Percentiles rank a stretch among this genome's conserved stretches.
Conservation (phyloP, 495 filamentous ascomycete genomes). For the Talaromyces trachyspermus region DNA sequence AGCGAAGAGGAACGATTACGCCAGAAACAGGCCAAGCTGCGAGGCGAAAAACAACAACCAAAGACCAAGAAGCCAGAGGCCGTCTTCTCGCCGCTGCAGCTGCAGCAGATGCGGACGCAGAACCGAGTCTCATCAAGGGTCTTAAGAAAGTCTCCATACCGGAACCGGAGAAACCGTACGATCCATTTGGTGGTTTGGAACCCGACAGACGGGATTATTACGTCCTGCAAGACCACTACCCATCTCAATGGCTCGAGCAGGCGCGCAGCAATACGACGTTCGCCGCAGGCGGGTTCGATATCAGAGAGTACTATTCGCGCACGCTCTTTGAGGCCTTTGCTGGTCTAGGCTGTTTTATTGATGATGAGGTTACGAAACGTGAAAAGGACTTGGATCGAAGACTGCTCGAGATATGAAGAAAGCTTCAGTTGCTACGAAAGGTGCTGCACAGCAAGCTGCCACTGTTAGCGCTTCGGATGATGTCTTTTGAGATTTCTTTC, state of each 20-base stretch:
- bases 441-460: slow-evolving; percentile 23
- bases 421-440: slow-evolving; percentile 21
- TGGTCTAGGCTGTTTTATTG: slow-evolving; percentile 75
- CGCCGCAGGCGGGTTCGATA: slow-evolving; percentile 74
- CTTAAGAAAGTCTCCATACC: slow-evolving; percentile 58
- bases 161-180: slow-evolving; percentile 68
- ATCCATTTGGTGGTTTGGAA: slow-evolving; percentile 73
- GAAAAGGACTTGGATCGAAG: slow-evolving; percentile 20
- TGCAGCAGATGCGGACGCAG: slow-evolving; percentile 17
- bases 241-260: slow-evolving; percentile 54
- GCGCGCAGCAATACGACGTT: slow-evolving; percentile 51
- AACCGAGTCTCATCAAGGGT: slow-evolving; percentile 57
- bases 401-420: slow-evolving; percentile 10
- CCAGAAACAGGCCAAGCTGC: slow-evolving; percentile 38
- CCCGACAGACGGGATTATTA: slow-evolving; percentile 63
- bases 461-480: slow-evolving; percentile 13
- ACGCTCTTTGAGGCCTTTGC: slow-evolving; percentile 84
- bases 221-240: slow-evolving; percentile 57
- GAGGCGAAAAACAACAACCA: slow-evolving; percentile 26
- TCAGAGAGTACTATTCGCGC: slow-evolving; percentile 70
- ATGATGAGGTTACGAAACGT: slow-evolving; percentile 59
- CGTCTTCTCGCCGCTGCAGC: slow-evolving; percentile 19
- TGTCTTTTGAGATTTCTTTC: slow-evolving; percentile 10
- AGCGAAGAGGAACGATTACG: slow-evolving; percentile 42
- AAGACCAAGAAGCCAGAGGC: slow-evolving; percentile 12